Evolutionary conservation across 495 filamentous ascomycete species (phyloP).

Genomic region (Podospora tetraspora): DNA sequence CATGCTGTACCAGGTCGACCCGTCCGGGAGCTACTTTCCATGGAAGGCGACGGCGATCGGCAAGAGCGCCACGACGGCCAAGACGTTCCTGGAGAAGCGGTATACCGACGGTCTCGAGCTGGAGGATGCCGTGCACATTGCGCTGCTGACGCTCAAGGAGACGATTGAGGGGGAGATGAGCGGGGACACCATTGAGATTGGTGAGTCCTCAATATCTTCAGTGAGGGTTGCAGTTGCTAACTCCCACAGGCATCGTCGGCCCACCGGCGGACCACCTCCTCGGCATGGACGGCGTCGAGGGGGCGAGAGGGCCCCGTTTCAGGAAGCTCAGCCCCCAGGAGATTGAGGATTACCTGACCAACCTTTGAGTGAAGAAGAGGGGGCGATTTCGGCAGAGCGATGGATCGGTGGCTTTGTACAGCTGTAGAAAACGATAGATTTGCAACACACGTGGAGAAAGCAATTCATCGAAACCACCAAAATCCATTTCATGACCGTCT

Average conservation of each 20-base stretch:
- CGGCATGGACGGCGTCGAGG: conserved; percentile 88
- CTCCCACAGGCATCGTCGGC: conserved; percentile 76
- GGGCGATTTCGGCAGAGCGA: conserved; percentile 7
- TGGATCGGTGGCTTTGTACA: conserved; percentile 26
- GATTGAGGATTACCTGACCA: conserved; percentile 98
- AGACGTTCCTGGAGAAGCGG: conserved; percentile 97
- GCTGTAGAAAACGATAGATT: conserved; percentile 37
- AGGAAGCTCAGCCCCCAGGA: conserved; percentile 94
- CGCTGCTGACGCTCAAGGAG: conserved; percentile 94
- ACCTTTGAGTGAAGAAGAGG: conserved; percentile 56
- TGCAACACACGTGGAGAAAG: conserved; percentile 13
- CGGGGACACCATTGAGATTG: conserved; percentile 97
- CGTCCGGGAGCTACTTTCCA: conserved; percentile 92
- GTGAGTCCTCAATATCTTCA: conserved; percentile 43
- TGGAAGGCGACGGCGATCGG: conserved; percentile 99
- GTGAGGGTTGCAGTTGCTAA: conserved; percentile 32
- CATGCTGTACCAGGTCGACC: conserved; percentile 97
- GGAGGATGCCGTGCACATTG: conserved; percentile 98
- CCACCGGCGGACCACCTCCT: conserved; percentile 88
- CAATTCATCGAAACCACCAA: conserved; percentile 8
- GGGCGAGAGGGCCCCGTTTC: conserved; percentile 85
- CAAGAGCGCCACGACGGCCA: conserved; percentile 95
- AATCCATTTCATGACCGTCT: too few relatives aligned
- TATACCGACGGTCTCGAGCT: conserved; percentile 96
- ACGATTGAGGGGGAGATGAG: conserved; percentile 99